A percentile compares a stretch with the other conserved stretches of the same genome.
Evolutionary conservation across 306 rosid genomes (phyloP).

Genomic region (Glycine soja): DNA sequence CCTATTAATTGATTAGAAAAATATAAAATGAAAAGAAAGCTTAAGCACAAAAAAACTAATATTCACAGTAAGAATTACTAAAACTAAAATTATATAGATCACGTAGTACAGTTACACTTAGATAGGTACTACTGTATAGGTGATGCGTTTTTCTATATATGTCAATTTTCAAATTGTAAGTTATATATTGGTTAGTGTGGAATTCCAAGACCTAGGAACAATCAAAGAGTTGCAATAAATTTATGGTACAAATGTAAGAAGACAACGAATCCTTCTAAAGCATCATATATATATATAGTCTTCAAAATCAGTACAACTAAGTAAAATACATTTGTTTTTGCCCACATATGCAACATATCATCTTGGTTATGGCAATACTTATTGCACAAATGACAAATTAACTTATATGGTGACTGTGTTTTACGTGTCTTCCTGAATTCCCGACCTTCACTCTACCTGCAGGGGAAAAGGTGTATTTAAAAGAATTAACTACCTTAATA

Average conservation of each 20-base stretch:
- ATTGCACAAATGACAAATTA: background rate
- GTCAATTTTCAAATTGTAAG: slow-evolving; percentile 36
- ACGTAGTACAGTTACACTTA: background rate
- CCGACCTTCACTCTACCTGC: slow-evolving; percentile 30
- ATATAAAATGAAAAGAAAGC: too few species aligned
- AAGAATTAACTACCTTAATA: background rate
- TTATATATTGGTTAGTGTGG: slow-evolving; percentile 18
- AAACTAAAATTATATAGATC: slow-evolving; percentile 18
- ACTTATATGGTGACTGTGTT: background rate
- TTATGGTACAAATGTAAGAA: slow-evolving; percentile 40
- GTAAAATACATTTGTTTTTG: background rate
- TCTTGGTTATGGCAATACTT: slow-evolving; percentile 10
- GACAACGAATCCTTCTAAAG: slow-evolving; percentile 40
- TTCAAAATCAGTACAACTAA: slow-evolving; percentile 38
- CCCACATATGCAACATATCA: slow-evolving; percentile 7
- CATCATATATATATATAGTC: slow-evolving; percentile 6
- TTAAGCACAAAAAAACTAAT: slow-evolving; percentile 7
- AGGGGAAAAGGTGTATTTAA: slow-evolving; percentile 35
- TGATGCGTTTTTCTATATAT: slow-evolving; percentile 17
- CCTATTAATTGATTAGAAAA: background rate
- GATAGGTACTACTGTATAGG: slow-evolving; percentile 7
- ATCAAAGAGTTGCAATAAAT: slow-evolving; percentile 35
- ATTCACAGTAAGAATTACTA: background rate
- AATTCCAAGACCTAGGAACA: slow-evolving; percentile 55
- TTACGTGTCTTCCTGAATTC: background rate